Evolutionary conservation across 164 flowering plant genomes (phyloP).

Genomic region (Vitis labrusca): DNA sequence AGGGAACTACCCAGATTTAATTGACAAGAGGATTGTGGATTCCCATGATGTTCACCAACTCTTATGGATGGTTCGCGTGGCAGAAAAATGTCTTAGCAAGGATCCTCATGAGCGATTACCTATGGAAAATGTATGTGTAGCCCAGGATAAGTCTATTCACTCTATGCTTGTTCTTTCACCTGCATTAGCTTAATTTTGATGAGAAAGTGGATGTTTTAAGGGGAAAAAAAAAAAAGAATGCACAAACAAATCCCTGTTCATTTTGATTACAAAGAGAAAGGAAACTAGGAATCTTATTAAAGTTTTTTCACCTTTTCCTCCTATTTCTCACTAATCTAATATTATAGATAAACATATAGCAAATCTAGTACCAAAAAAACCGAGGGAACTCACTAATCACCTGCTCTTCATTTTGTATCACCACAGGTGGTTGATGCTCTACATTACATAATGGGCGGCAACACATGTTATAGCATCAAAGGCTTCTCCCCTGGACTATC

Average conservation of each 20-base stretch:
- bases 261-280: too few relatives aligned
- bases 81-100: conserved; percentile 55
- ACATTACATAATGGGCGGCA: conserved; percentile 6
- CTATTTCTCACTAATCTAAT: too few relatives aligned
- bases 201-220: too few relatives aligned
- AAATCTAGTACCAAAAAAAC: too few relatives aligned
- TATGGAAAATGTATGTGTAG: conserved; percentile 45
- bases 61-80: conserved; percentile 65
- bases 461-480: conserved; percentile 7
- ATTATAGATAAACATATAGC: too few relatives aligned
- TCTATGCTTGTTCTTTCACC: not conserved
- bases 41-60: conserved; percentile 69
- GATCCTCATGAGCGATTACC: conserved; percentile 54
- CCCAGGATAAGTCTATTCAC: not conserved
- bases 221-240: too few relatives aligned
- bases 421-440: conserved; percentile 25
- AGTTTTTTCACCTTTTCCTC: too few relatives aligned
- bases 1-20: conserved; percentile 59
- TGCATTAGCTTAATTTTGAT: too few relatives aligned
- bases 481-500: conserved; percentile 23
- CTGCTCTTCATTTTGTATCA: not conserved
- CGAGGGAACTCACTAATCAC: not conserved
- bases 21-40: conserved; percentile 52
- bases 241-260: too few relatives aligned
- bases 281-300: too few relatives aligned